Evolutionary conservation across 768 basidiomycete genomes (phyloP).

Genomic region (Epithele typhae): DNA sequence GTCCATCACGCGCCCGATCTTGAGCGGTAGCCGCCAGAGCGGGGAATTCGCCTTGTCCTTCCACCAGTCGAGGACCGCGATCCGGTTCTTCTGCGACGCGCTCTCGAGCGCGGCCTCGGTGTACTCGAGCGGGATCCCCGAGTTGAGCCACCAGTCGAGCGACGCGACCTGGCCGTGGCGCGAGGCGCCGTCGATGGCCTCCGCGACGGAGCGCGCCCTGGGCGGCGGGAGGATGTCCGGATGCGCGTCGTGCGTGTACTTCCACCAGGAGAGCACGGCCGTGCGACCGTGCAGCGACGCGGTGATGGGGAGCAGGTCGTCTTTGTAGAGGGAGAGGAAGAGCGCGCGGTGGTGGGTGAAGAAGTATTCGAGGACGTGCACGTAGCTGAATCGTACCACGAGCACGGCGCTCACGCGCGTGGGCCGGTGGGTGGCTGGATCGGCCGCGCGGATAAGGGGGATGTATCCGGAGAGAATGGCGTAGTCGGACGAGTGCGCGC

Average conservation of each 20-base stretch:
- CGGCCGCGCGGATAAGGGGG: conserved; percentile 53
- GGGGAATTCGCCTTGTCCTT: conserved; percentile 42
- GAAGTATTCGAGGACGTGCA: conserved; percentile 71
- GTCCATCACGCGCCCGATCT: conserved; percentile 83
- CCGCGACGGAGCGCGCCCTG: conserved; percentile 48
- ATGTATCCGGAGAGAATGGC: conserved; percentile 67
- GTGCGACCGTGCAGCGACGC: conserved; percentile 75
- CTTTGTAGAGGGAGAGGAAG: conserved; percentile 61
- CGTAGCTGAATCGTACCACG: conserved; percentile 70
- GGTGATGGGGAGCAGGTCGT: conserved; percentile 69
- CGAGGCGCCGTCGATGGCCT: conserved; percentile 77
- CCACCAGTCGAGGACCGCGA: conserved; percentile 86
- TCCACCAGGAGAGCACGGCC: conserved; percentile 79
- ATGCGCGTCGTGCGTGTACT: conserved; percentile 55
- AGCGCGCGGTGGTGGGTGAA: conserved; percentile 58
- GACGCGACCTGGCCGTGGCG: conserved; percentile 69
- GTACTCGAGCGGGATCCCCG: conserved; percentile 64
- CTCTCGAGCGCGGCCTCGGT: conserved; percentile 77
- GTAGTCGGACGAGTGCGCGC: conserved; percentile 63
- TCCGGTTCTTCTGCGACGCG: conserved; percentile 72
- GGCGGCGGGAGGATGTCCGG: conserved; percentile 57
- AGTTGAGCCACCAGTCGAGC: conserved; percentile 78
- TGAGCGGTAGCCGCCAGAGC: conserved; percentile 52
- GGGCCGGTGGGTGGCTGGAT: conserved; percentile 52
- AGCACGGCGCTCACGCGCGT: conserved; percentile 66